A percentile compares a stretch with the other conserved stretches of the same genome.
phyloP scores from a whole-genome alignment of 495 filamentous ascomycete species.

The Penicillium cinerascens region DNA sequence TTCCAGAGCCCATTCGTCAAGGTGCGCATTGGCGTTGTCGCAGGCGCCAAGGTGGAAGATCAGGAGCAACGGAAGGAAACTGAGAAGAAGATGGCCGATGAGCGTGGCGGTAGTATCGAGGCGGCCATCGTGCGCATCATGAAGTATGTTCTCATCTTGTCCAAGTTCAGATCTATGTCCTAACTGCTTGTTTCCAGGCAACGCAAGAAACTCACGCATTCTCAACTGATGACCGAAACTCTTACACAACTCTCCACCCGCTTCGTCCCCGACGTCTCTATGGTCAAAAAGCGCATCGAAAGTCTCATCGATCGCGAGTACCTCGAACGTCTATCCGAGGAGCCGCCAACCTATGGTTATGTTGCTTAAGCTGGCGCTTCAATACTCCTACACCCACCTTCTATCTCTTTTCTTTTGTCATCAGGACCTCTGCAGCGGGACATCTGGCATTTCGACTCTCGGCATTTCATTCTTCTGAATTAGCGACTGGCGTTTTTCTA shows the following conservation, averaged over 20 bases:
- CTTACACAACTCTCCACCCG: constrained; percentile 71
- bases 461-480: constrained; percentile 11
- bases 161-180: not conserved
- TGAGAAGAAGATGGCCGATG: constrained; percentile 80
- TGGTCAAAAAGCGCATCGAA: constrained; percentile 95
- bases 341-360: constrained; percentile 71
- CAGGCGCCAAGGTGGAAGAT: constrained; percentile 73
- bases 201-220: constrained; percentile 79
- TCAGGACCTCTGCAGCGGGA: not conserved
- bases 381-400: not conserved
- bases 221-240: constrained; percentile 79
- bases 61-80: constrained; percentile 81
- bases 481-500: constrained; percentile 30
- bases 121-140: constrained; percentile 91
- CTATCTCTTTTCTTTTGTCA: not conserved
- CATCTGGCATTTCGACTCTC: not conserved
- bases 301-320: constrained; percentile 90
- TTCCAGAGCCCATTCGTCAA: constrained; percentile 80
- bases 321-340: constrained; percentile 77
- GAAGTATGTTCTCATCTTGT: constrained; percentile 62
- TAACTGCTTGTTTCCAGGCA: constrained; percentile 55
- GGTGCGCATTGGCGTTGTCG: constrained; percentile 79
- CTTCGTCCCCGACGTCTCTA: constrained; percentile 83
- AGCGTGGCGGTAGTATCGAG: constrained; percentile 73
- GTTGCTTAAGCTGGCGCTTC: constrained; percentile 49